These are phyloP conservation scores for Phytophthora constricta DNA, from an alignment of 352 stramenopile genomes.

Conservation along the genomic window DNA sequence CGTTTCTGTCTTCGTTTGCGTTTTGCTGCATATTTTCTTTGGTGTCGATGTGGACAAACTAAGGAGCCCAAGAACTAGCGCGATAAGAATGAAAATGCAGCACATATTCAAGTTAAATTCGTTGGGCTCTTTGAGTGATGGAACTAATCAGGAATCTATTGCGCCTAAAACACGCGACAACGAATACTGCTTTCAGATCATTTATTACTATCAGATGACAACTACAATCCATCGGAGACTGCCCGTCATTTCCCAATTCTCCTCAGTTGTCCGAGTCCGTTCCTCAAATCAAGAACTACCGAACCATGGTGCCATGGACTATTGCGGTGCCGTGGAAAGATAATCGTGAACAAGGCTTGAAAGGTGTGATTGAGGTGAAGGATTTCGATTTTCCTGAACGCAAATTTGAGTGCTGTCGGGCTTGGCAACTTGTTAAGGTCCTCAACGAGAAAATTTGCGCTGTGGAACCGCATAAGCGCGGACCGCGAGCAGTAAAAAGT, in stretches of 20 bases:
- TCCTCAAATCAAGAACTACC: neutral
- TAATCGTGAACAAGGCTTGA: neutral
- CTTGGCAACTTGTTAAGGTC: conserved; percentile 4
- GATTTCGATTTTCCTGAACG: neutral
- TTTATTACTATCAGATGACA: too few relatives aligned
- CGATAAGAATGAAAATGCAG: too few relatives aligned
- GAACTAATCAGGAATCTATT: too few relatives aligned
- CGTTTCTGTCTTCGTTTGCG: too few relatives aligned
- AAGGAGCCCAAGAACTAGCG: too few relatives aligned
- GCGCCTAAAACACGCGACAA: too few relatives aligned
- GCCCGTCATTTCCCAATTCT: neutral
- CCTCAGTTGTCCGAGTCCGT: neutral
- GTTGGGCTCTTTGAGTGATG: too few relatives aligned
- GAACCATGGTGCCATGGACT: neutral
- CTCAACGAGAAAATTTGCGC: conserved; percentile 9
- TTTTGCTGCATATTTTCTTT: too few relatives aligned
- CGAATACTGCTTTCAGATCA: too few relatives aligned
- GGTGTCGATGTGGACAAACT: too few relatives aligned
- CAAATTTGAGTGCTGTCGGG: neutral
- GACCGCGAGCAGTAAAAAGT: neutral
- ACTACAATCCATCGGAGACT: too few relatives aligned
- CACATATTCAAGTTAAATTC: too few relatives aligned
- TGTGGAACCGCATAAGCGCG: neutral
- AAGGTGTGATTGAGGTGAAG: conserved; percentile 13
- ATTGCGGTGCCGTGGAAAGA: conserved; percentile 9